Base-by-base conservation (phyloP, 192 early-diverging fungal genomes). In the Rhizophagus clarus region DNA sequence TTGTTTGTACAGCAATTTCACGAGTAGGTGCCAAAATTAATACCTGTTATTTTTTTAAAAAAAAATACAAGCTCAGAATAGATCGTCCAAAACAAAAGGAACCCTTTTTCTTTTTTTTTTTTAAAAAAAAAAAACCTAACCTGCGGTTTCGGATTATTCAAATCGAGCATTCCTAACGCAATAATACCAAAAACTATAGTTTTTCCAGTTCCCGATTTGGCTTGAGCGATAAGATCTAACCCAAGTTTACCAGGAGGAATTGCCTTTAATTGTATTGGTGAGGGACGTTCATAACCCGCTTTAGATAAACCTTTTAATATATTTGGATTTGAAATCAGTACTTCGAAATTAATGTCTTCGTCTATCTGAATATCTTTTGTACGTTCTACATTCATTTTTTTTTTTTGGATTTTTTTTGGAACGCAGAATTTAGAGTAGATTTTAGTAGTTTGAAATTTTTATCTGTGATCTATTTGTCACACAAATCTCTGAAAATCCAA, bases 161-260 rank as follows among this genome's bases (percentile, higher is more conserved):
- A 74, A 66, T 88, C 67, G 12, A 89, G 71, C 4, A 81, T 66
- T 74, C 89, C 88, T 31, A 92, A 80, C 12, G 87, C 84, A 61
- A 90, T 87, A 26, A 90, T 83, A 22, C 86, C 84, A 81, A 97
- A 97, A 1, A 94, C 93, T 74, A 84, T 77, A 4, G 80, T 83
- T 70, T 85, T 81, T 61, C 83, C 80, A 3, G 79, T 82, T 47
- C 92, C 95, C 8, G 94, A 94, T 76, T 96, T 93, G 49, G 94
- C 94, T 77, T 97, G 95, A 2, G 94, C 94, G 71, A 97, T 92
- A 84, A 97, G 83, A 83, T 97, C 88, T 8, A 90, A 81, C 0
- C 90, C 90, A 3, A 91, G 83, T 42, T 83, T 71, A 6, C 85
- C 85, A 24, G 91, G 80, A 15, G 91, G 90, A 75, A 92, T 90